Evolutionary conservation across 2,329 filamentous ascomycete species (phyloP), one percentile per base, ranked within the genome.

Genomic region (Pestalotiopsis sp.): DNA sequence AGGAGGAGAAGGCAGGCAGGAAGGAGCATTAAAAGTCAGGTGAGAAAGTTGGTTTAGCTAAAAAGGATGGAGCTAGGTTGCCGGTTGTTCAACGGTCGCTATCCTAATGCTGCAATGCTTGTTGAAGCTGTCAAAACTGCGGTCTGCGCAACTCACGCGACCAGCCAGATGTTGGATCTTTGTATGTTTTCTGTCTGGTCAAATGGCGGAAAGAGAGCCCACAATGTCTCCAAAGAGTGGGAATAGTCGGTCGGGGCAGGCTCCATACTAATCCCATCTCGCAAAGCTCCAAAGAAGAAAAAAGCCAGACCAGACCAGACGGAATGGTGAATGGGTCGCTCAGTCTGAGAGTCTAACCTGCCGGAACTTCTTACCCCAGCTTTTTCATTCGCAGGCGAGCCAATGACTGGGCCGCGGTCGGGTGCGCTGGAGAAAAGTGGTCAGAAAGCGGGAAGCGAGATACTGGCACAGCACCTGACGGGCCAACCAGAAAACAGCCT

Each of bases 291-390:
- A 12, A 45, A 45, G 3, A n/a, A 52, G 17, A 17, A 20, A n/a
- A 52, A 52, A n/a, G 45, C 17, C 20, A 20, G 45, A 20, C 17
- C 9, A n/a, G 45, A n/a, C 17, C 17, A 52, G 17, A 52, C 17
- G 20, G 17, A 9, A 45, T 13, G 17, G 41, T 11, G 17, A 9
- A 45, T 13, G 17, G 41, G 41, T 45, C 12, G 13, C 41, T 45
- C 20, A 36, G 20, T 23, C 20, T 23, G 20, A 23, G 31, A 36
- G 31, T 36, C 31, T 9, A 36, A 36, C 31, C 31, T 36, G n/a
- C n/a, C 45, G 45, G 17, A 52, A 20, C 59, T 36, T 36, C 36
- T 62, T 62, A 62, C 59, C 59, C 59, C 59, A 62, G 59, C 59
- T 62, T 62, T 62, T 52, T n/a, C 4, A 23, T 20, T 20, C 25